Evolutionary conservation across 2,329 filamentous ascomycete species (phyloP).

Genomic region (Phoma herbarum): DNA sequence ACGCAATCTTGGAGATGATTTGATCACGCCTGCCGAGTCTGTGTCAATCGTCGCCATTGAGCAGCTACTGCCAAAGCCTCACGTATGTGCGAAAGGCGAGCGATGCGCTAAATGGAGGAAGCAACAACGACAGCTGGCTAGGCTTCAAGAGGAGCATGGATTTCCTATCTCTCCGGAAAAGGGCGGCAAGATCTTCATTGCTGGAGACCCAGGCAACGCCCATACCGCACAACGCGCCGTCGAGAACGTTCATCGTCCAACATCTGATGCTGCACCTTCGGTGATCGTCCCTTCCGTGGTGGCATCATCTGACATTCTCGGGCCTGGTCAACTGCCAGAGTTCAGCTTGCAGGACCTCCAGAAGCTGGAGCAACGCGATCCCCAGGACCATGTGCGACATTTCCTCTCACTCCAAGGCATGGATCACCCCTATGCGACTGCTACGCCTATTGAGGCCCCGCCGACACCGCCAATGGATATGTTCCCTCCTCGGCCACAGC

Average conservation of each 20-base stretch:
- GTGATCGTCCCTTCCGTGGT: conserved; percentile 69
- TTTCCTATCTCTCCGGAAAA: conserved; percentile 69
- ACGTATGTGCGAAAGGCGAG: conserved; percentile 86
- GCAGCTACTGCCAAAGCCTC: conserved; percentile 83
- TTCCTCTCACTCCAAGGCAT: conserved; percentile 87
- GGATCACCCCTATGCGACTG: conserved; percentile 67
- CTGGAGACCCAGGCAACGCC: conserved; percentile 81
- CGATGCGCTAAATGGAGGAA: conserved; percentile 83
- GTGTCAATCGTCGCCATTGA: conserved; percentile 93
- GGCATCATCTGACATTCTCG: conserved; percentile 89
- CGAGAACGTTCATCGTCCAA: conserved; percentile 67
- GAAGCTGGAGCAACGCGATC: conserved; percentile 75
- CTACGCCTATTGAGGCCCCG: conserved; percentile 67
- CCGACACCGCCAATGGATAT: conserved; percentile 52
- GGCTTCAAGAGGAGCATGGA: conserved; percentile 75
- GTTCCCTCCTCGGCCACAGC: conserved; percentile 48
- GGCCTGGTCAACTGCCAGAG: conserved; percentile 70
- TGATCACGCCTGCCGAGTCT: conserved; percentile 80
- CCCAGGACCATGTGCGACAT: conserved; percentile 91
- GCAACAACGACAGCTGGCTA: conserved; percentile 78
- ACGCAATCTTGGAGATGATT: conserved; percentile 62
- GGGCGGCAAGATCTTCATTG: conserved; percentile 76
- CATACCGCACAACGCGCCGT: conserved; percentile 66
- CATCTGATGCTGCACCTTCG: conserved; percentile 74
- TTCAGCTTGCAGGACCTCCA: conserved; percentile 78